Evolutionary conservation across 805 yeast species (phyloP).

Genomic region (Clavispora vitiphila): DNA sequence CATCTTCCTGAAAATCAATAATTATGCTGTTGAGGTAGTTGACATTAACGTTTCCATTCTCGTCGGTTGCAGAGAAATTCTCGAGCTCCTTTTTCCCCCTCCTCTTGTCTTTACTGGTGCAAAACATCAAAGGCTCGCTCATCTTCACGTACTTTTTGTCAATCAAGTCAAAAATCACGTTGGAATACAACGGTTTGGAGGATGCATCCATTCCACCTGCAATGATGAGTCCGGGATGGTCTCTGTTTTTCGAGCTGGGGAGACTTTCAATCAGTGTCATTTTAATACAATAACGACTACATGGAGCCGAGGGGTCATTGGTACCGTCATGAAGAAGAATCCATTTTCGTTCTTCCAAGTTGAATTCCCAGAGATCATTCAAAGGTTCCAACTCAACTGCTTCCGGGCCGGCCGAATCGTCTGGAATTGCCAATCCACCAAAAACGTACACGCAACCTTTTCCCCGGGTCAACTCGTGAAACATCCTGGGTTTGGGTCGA

Average conservation of each 20-base stretch:
- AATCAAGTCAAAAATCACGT: constrained; percentile 43
- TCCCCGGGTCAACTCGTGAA: constrained; percentile 51
- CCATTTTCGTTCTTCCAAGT: constrained; percentile 53
- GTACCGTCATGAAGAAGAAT: constrained; percentile 40
- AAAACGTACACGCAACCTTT: constrained; percentile 50
- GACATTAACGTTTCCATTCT: constrained; percentile 19
- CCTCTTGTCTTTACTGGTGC: constrained; percentile 6
- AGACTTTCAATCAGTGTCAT: constrained; percentile 39
- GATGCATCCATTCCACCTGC: constrained; percentile 47
- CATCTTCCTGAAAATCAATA: constrained; percentile 26
- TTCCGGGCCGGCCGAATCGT: constrained; percentile 14
- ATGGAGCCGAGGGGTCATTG: constrained; percentile 20
- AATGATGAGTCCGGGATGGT: constrained; percentile 46
- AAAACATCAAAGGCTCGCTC: constrained; percentile 10
- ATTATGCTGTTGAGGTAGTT: constrained; percentile 32
- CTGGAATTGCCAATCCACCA: constrained; percentile 55
- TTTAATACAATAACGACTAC: constrained; percentile 50
- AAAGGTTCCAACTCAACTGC: constrained; percentile 35
- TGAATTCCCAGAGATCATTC: constrained; percentile 69
- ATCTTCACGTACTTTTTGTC: constrained; percentile 28
- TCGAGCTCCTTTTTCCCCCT: constrained; percentile 13
- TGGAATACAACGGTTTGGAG: constrained; percentile 27
- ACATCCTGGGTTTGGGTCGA: constrained; percentile 47
- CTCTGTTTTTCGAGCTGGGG: constrained; percentile 30
- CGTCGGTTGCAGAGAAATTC: constrained; percentile 11